A percentile compares a stretch with the other conserved stretches of the same genome.
These are phyloP conservation scores for Neonectria hederae DNA, from an alignment of 2,329 filamentous ascomycete genomes.

Conservation along the genomic window DNA sequence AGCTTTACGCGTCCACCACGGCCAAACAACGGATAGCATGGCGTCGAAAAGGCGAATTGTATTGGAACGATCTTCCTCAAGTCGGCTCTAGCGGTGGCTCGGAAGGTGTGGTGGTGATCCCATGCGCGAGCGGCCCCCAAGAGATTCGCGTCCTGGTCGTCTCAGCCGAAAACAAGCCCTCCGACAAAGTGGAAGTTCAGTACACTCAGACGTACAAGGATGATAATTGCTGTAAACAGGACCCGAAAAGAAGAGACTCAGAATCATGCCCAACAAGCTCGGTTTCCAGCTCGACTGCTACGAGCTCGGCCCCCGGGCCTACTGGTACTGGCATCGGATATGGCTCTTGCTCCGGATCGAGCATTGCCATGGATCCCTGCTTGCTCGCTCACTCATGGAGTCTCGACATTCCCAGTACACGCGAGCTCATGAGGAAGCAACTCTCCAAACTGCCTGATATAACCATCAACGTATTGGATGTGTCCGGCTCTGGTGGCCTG, in stretches of 20 bases:
- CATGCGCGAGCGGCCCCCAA: neutral
- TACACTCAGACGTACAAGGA: conserved; percentile 11
- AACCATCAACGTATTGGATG: conserved; percentile 6
- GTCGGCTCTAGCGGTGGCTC: neutral
- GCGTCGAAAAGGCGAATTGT: neutral
- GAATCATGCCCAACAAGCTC: neutral
- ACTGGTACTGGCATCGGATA: neutral
- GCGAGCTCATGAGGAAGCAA: conserved; percentile 11
- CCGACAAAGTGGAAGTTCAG: neutral
- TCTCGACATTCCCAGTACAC: conserved; percentile 13
- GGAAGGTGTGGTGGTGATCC: conserved; percentile 8
- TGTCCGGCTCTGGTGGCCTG: conserved; percentile 1
- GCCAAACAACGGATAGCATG: conserved; percentile 13
- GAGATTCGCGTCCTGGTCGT: neutral
- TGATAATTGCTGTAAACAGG: conserved; percentile 8
- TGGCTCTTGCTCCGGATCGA: conserved; percentile 4
- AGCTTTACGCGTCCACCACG: conserved; percentile 2
- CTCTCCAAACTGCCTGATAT: neutral
- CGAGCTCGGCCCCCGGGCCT: conserved; percentile 7
- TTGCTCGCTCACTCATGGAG: neutral
- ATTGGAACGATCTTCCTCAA: conserved; percentile 1
- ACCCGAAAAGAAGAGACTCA: neutral
- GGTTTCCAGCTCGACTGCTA: neutral
- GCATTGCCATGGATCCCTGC: conserved; percentile 12
- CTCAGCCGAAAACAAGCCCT: conserved; percentile 5